Percentiles rank a stretch among this genome's conserved stretches.
Conservation (phyloP, 345 rosid species). For the Brassica rapa region DNA sequence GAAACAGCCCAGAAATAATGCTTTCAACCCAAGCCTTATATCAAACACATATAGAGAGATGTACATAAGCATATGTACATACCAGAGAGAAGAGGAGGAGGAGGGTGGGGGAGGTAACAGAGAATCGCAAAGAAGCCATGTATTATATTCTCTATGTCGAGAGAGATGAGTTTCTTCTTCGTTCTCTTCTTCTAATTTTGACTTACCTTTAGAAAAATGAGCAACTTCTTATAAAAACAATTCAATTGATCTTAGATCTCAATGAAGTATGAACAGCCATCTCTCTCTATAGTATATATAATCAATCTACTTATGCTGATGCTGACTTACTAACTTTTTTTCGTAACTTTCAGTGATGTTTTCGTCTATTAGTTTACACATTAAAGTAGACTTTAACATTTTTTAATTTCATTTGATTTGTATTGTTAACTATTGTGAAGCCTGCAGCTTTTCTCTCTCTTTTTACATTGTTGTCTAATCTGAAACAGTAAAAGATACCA, state of each 20-base stretch:
- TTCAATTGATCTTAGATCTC: conserved; percentile 2
- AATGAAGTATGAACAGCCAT: conserved; percentile 17
- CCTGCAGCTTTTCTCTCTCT: background rate
- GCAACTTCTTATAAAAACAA: background rate
- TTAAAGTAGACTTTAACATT: conserved; percentile 1
- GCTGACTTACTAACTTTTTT: conserved; percentile 23
- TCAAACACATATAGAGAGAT: background rate
- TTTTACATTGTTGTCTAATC: conserved; percentile 14
- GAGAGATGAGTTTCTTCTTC: conserved; percentile 12
- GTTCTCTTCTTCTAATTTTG: background rate
- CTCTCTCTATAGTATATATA: conserved; percentile 19
- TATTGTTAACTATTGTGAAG: conserved; percentile 4
- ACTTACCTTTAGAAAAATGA: background rate
- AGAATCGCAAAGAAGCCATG: conserved; percentile 34
- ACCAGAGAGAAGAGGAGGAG: conserved; percentile 40
- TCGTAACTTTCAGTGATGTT: background rate
- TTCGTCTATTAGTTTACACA: background rate
- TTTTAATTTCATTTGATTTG: background rate
- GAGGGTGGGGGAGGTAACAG: conserved; percentile 5
- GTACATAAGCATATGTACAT: background rate
- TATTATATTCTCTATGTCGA: background rate
- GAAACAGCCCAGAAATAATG: conserved; percentile 11
- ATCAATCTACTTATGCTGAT: conserved; percentile 1
- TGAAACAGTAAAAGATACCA: conserved; percentile 33
- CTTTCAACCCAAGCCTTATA: background rate